Evolutionary conservation across 1,284 basidiomycete genomes (phyloP).

Genomic region (Ganoderma leucocontextum): DNA sequence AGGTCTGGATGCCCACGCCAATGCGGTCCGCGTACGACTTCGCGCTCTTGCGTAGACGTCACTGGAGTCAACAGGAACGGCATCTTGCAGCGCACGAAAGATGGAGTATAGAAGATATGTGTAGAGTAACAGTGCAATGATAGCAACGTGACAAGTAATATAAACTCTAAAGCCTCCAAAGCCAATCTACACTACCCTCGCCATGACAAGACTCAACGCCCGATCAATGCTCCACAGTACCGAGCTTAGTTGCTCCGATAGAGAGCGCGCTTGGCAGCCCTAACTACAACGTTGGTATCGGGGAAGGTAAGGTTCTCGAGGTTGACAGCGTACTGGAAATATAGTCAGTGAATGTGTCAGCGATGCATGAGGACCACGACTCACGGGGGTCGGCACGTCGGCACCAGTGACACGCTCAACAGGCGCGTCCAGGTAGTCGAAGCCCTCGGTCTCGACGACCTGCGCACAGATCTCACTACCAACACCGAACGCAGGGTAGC

Average conservation of each 20-base stretch:
- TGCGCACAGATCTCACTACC: conserved; percentile 98
- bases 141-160: conserved; percentile 39
- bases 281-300: conserved; percentile 85
- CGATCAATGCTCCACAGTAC: conserved; percentile 21
- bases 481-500: conserved; percentile 98
- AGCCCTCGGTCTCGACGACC: conserved; percentile 95
- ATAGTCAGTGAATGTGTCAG: neutral
- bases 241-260: conserved; percentile 79
- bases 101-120: conserved; percentile 34
- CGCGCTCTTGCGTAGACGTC: conserved; percentile 34
- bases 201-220: conserved; percentile 18
- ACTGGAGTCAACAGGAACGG: conserved; percentile 12
- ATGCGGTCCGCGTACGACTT: conserved; percentile 81
- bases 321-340: conserved; percentile 82
- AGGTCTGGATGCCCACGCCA: conserved; percentile 94
- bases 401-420: conserved; percentile 98
- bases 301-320: conserved; percentile 94
- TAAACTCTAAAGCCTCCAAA: conserved; percentile 36
- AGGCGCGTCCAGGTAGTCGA: conserved; percentile 97
- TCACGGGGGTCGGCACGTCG: conserved; percentile 93
- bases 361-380: conserved; percentile 43
- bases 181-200: conserved; percentile 33
- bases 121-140: conserved; percentile 38
- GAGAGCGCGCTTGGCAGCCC: conserved; percentile 92
- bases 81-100: conserved; percentile 13